These are phyloP conservation scores for Cupressus sempervirens DNA, from an alignment of 75 land plant genomes.

Conservation along the genomic window DNA sequence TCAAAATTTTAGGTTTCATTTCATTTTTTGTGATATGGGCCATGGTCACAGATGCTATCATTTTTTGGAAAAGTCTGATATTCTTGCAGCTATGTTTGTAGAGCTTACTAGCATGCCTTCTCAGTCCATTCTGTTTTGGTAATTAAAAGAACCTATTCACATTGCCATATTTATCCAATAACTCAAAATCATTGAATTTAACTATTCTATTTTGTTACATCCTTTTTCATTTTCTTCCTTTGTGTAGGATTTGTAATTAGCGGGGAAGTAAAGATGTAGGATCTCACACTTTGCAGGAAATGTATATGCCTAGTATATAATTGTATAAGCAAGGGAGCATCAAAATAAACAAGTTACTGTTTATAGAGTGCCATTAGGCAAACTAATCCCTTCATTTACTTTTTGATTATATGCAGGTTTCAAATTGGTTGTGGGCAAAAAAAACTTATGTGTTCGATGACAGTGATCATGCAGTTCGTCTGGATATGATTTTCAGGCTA, in stretches of 20 bases:
- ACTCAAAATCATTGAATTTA: neutral
- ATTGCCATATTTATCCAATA: neutral
- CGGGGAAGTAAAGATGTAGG: neutral
- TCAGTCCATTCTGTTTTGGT: neutral
- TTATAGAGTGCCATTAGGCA: neutral
- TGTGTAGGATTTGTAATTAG: neutral
- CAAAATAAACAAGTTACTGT: neutral
- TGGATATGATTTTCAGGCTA: constrained; percentile 57
- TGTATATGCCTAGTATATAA: neutral
- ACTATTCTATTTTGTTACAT: neutral
- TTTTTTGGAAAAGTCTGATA: neutral
- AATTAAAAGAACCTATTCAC: neutral
- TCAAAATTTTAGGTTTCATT: neutral
- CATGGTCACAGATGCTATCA: neutral
- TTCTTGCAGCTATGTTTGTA: neutral
- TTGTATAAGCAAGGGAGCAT: neutral
- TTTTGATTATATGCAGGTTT: constrained; percentile 30
- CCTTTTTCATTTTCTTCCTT: neutral
- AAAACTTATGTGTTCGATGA: constrained; percentile 28
- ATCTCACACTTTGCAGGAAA: neutral
- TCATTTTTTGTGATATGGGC: neutral
- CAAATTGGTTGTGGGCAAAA: constrained; percentile 53
- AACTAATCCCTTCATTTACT: neutral
- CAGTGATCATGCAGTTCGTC: constrained; percentile 46
- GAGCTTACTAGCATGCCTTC: neutral